Base-by-base conservation (phyloP, 2,329 filamentous ascomycete species). In the Xylaria multiplex region DNA sequence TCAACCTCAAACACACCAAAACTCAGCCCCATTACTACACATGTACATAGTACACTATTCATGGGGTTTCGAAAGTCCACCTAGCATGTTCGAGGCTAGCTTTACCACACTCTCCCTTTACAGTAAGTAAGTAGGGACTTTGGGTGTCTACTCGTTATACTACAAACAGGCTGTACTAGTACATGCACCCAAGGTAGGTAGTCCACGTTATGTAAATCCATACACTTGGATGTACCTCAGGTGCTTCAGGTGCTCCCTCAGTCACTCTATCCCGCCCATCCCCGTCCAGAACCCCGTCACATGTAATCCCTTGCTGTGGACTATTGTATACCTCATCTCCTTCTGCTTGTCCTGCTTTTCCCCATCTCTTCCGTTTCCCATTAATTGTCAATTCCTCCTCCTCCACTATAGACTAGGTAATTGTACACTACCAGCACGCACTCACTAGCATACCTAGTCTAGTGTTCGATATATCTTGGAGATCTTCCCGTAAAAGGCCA, bases 61-160 rank as follows among this genome's bases (percentile, higher is more conserved):
- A 55, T 43, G 37, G 43, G 53, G 53, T 43, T 42, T 43, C 22
- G 8, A 55, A 55, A 43, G 37, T 19, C 14, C 37, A 43, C 37
- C 53, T 55, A 55, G 53, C 22, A 55, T 55, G 43, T 43, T 27
- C 43, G 22, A 43, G 37, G 35, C 27, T 55, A 43, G 52, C 35
- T 24, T 9, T 55, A 27, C 24, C 50, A 40, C 22, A 30, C 11
- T 50, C 24, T 32, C 3, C 35, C 35, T 37, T 13, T 8, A 37
- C 32, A 37, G 35, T 13, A 37, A 8, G 11, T 13, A 13, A 37
- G 19, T 19, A 19, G 35, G 11, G 7, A 37, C 35, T 37, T 37
- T 5, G 11, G 32, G 32, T 35, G 9, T 11, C 30, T 22, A 13
- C 45, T 8, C 8, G 9, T 24, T 13, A 46, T 24, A 24, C 45